Conservation (phyloP, 1,284 basidiomycete genomes). For the Erythrobasidium hasegawianum region DNA sequence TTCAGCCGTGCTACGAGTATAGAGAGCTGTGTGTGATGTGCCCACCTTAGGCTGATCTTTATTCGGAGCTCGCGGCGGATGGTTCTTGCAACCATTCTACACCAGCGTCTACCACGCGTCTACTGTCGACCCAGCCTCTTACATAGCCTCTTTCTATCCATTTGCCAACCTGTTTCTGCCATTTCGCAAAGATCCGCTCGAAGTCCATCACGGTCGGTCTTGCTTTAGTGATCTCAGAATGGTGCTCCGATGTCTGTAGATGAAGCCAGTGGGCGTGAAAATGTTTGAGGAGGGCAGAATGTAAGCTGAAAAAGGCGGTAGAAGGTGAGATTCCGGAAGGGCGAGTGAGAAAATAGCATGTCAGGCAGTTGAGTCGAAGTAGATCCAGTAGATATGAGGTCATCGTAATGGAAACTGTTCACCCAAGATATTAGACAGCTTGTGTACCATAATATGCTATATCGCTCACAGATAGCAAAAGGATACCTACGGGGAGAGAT, state of each 20-base stretch:
- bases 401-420: constrained; percentile 17
- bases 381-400: constrained; percentile 18
- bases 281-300: constrained; percentile 10
- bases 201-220: constrained; percentile 32
- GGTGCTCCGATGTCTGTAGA: constrained; percentile 23
- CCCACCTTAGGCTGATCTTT: too few relatives aligned
- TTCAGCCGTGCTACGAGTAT: too few relatives aligned
- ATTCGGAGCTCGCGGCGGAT: not conserved
- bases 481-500: not conserved
- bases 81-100: not conserved
- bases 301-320: constrained; percentile 15
- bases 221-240: not conserved
- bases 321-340: not conserved
- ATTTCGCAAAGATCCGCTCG: constrained; percentile 24
- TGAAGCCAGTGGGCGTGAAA: constrained; percentile 28
- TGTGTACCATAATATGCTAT: not conserved
- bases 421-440: constrained; percentile 23
- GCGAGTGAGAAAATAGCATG: constrained; percentile 17
- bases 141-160: constrained; percentile 27
- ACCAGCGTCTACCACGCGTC: constrained; percentile 1
- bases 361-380: constrained; percentile 8
- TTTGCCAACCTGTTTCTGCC: constrained; percentile 20
- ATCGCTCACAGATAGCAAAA: not conserved
- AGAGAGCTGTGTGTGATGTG: too few relatives aligned
- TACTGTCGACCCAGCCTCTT: constrained; percentile 25